A percentile compares a stretch with the other conserved stretches of the same genome.
Conservation (phyloP, 2,329 filamentous ascomycete species). For the Ambrosiella cleistominuta region DNA sequence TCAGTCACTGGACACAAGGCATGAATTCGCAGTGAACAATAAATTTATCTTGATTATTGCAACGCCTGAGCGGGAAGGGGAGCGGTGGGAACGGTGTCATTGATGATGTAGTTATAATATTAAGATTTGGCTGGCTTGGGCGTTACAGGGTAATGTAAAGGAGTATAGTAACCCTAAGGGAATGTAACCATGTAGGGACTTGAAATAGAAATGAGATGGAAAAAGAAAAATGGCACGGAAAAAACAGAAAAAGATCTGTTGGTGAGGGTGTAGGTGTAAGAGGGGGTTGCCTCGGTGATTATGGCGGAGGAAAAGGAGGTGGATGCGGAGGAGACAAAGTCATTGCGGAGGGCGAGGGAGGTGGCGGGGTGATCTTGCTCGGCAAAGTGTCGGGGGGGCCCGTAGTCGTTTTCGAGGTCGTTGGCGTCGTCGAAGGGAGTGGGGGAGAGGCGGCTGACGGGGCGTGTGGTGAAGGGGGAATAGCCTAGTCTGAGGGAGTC, state of each 20-base stretch:
- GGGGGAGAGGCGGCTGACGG: background rate
- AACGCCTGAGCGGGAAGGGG: background rate
- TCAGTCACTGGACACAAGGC: too few relatives aligned
- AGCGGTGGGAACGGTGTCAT: background rate
- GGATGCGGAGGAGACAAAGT: background rate
- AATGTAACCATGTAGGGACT: background rate
- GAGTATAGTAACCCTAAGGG: background rate
- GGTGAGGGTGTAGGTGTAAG: background rate
- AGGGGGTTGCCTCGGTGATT: background rate
- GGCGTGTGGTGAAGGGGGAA: background rate
- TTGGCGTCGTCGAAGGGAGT: background rate
- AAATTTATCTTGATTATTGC: too few relatives aligned
- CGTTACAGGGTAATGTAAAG: background rate
- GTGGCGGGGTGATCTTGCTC: background rate
- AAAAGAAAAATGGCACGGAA: background rate
- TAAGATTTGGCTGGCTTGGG: background rate
- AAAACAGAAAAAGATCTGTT: background rate
- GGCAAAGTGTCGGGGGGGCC: background rate
- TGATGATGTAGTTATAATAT: background rate
- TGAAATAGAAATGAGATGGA: background rate
- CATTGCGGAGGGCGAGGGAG: background rate
- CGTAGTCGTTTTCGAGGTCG: background rate
- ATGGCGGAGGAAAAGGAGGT: background rate
- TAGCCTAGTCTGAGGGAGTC: background rate
- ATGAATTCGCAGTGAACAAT: too few relatives aligned